Evolutionary conservation across 305 asterid genomes (phyloP).

Genomic region (Ajuga reptans): DNA sequence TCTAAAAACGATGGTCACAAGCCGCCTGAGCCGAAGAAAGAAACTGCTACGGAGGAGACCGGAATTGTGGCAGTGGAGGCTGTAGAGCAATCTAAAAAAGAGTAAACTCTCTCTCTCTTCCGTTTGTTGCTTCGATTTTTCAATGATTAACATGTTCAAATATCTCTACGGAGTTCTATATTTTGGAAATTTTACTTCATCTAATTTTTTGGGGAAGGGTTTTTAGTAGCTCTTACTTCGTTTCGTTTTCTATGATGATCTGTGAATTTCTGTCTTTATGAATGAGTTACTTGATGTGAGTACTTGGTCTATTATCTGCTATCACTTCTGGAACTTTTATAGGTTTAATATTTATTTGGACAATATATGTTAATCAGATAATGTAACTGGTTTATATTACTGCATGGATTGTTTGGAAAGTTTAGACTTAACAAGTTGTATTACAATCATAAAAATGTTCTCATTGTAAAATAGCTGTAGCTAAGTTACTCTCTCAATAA

Average conservation of each 20-base stretch:
- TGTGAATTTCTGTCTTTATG: not conserved
- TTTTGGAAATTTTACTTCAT: not conserved
- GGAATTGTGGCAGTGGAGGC: not conserved
- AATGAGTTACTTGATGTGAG: not conserved
- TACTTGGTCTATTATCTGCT: not conserved
- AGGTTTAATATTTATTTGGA: not conserved
- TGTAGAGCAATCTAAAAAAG: not conserved
- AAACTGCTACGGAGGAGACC: constrained; percentile 13
- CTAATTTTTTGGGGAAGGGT: not conserved
- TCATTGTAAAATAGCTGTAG: no score
- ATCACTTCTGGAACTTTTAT: not conserved
- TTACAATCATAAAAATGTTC: no score
- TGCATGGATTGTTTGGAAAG: not conserved
- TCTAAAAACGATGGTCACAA: not conserved
- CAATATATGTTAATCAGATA: not conserved
- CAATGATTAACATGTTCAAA: not conserved
- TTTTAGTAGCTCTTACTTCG: not conserved
- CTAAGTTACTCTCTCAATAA: no score
- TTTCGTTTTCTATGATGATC: not conserved
- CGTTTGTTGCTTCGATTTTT: not conserved
- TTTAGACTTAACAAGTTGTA: not conserved
- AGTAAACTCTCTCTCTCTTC: not conserved
- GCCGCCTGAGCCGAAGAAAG: constrained; percentile 6
- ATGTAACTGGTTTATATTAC: not conserved
- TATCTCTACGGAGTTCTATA: not conserved